These are phyloP conservation scores for Graphilbum sp. DNA, from an alignment of 2,329 filamentous ascomycete genomes.

Conservation along the genomic window DNA sequence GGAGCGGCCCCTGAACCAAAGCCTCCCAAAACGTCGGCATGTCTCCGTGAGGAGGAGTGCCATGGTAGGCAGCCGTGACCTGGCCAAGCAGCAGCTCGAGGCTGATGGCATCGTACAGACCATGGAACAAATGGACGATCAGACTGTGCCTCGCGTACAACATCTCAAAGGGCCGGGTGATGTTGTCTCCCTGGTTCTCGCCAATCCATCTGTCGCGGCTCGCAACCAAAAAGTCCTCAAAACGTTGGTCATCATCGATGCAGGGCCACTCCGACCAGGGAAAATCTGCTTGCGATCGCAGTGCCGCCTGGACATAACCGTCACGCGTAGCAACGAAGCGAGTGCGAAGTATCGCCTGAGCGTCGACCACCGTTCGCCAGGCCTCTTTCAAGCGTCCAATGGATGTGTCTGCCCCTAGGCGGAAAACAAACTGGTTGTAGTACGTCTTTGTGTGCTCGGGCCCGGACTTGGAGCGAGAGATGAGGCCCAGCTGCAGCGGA, in stretches of 20 bases:
- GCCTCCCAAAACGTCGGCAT: conserved; percentile 48
- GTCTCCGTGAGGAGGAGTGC: conserved; percentile 4
- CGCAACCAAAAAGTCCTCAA: conserved; percentile 18
- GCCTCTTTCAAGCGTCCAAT: conserved; percentile 31
- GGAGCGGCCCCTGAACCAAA: conserved; percentile 53
- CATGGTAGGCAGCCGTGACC: conserved; percentile 35
- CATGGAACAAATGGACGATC: conserved; percentile 63
- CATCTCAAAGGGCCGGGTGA: conserved; percentile 33
- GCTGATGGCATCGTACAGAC: conserved; percentile 72
- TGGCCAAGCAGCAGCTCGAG: conserved; percentile 48
- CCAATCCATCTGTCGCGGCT: conserved; percentile 34
- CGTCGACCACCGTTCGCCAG: conserved; percentile 36
- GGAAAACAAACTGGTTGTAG: conserved; percentile 58
- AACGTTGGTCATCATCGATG: conserved; percentile 12
- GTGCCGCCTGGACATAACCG: conserved; percentile 59
- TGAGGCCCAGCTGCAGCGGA: conserved; percentile 72
- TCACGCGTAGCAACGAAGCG: conserved; percentile 57
- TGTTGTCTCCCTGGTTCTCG: conserved; percentile 30
- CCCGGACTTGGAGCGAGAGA: conserved; percentile 45
- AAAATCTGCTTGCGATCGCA: conserved; percentile 24
- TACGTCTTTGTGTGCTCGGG: conserved; percentile 41
- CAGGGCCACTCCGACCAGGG: conserved; percentile 25
- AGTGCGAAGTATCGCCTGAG: conserved; percentile 52
- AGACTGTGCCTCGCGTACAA: conserved; percentile 26
- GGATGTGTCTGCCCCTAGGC: conserved; percentile 29